Base-by-base conservation (phyloP, 208 protist species). In the Leishmania martiniquensis region DNA sequence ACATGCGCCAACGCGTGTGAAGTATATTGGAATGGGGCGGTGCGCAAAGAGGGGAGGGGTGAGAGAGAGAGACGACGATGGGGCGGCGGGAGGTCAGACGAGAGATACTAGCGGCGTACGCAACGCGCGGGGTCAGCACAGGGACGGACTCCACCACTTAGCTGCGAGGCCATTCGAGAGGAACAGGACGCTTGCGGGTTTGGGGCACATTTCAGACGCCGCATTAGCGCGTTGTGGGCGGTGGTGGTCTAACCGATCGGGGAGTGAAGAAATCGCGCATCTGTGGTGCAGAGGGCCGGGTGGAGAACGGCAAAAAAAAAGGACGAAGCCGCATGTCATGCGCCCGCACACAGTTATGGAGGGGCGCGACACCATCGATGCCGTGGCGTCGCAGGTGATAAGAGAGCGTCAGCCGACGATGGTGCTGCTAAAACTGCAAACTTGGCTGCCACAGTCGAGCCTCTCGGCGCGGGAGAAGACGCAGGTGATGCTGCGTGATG, bases 381-480 rank as follows among this genome's bases (percentile, higher is more conserved):
- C 47, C 6, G 20, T 9, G 68, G 68, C 32, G 32, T 22, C n/a
- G 49, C 42, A 44, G 39, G 17, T 25, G 37, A 4, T 15, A 20
- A 9, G 32, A 32, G n/a, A 47, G 52, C 17, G 39, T 63, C 29
- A 15, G 29, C 44, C 32, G 44, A 5, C 29, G 49, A 25, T 15
- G 20, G 45, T 37, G 54, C 49, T 32, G 20, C 77, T 49, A 91
- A 76, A 89, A 89, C 62, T 89, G 82, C 7, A 96, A 72, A 22
- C 89, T 89, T 3, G 88, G 74, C 78, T 96, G 92, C 87, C 88
- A 96, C 25, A 96, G 83, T 20, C 87, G 77, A 78, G 94, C 89
- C 39, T 92, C 89, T 12, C 90, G 90, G n/a, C 89, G 81, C 15
- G 92, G 92, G 42, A 96, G 85, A 37, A 96, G 83, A 32, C 85